A percentile compares a stretch with the other conserved stretches of the same genome.
phyloP scores from a whole-genome alignment of 768 basidiomycete species.

The Auriscalpium orientale region DNA sequence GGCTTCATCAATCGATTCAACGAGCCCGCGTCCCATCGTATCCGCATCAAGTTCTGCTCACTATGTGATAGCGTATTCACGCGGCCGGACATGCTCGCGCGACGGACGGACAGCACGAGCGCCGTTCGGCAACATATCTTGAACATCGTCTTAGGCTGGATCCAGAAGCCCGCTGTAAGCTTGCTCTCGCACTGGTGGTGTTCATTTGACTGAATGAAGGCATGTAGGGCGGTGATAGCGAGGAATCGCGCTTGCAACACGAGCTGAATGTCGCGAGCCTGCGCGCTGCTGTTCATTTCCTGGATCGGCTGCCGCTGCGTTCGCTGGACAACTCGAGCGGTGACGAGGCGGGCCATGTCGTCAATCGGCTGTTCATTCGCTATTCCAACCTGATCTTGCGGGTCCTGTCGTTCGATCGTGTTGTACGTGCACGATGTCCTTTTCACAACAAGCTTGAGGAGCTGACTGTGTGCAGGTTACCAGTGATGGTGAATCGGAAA shows the following conservation, averaged over 20 bases:
- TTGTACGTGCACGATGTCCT: constrained; percentile 21
- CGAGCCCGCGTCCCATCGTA: constrained; percentile 45
- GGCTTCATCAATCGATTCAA: constrained; percentile 58
- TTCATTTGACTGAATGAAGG: not conserved
- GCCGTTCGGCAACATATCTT: constrained; percentile 61
- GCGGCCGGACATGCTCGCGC: constrained; percentile 48
- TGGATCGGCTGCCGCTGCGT: constrained; percentile 67
- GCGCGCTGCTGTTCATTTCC: constrained; percentile 63
- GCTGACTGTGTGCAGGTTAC: not conserved
- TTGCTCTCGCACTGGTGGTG: constrained; percentile 16
- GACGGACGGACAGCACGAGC: constrained; percentile 60
- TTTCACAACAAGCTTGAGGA: not conserved
- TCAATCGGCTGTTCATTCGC: constrained; percentile 73
- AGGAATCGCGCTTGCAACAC: constrained; percentile 32
- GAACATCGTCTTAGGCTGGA: constrained; percentile 78
- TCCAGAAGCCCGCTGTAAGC: constrained; percentile 46
- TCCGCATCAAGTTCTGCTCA: constrained; percentile 70
- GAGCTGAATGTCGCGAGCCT: constrained; percentile 74
- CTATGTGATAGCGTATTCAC: constrained; percentile 64
- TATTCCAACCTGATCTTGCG: constrained; percentile 63
- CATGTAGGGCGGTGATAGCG: constrained; percentile 27
- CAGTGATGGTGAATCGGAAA: constrained; percentile 20
- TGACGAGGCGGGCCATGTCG: constrained; percentile 60
- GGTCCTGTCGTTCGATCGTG: constrained; percentile 46
- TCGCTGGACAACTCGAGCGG: constrained; percentile 47